Conservation (phyloP, 176 grass and related monocot genomes). For the Avena eriantha region DNA sequence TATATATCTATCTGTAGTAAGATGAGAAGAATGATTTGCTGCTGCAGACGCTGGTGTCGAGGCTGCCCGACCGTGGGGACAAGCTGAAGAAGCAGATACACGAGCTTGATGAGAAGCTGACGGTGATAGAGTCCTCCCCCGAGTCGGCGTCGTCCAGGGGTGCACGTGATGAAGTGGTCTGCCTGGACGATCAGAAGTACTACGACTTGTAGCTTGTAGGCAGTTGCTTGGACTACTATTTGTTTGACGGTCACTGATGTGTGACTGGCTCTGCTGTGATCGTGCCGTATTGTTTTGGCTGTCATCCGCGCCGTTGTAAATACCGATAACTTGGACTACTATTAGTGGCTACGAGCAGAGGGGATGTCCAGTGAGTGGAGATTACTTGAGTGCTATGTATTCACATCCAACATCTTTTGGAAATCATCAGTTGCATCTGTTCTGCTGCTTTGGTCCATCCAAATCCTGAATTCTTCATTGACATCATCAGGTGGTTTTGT, state of each 20-base stretch:
- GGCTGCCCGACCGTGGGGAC: slow-evolving; percentile 60
- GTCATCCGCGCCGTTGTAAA: not conserved
- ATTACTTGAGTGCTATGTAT: not conserved
- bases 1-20: not conserved
- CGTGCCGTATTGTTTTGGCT: not conserved
- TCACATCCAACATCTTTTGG: not conserved
- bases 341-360: not conserved
- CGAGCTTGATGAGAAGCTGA: slow-evolving; percentile 58
- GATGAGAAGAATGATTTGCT: not conserved
- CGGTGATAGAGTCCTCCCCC: slow-evolving; percentile 38
- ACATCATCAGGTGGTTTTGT: not conserved
- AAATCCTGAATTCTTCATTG: not conserved
- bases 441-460: not conserved
- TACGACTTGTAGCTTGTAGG: slow-evolving; percentile 26
- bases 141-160: not conserved
- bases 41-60: slow-evolving; percentile 58
- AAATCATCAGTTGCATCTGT: not conserved
- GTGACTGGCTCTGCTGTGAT: not conserved
- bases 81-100: slow-evolving; percentile 65
- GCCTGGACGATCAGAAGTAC: slow-evolving; percentile 57
- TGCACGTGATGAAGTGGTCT: slow-evolving; percentile 46
- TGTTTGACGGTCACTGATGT: not conserved
- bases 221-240: not conserved
- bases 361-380: not conserved
- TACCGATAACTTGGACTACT: not conserved